Conservation (phyloP, 371 early-diverging fungal genomes). For the Lichtheimia ornata region DNA sequence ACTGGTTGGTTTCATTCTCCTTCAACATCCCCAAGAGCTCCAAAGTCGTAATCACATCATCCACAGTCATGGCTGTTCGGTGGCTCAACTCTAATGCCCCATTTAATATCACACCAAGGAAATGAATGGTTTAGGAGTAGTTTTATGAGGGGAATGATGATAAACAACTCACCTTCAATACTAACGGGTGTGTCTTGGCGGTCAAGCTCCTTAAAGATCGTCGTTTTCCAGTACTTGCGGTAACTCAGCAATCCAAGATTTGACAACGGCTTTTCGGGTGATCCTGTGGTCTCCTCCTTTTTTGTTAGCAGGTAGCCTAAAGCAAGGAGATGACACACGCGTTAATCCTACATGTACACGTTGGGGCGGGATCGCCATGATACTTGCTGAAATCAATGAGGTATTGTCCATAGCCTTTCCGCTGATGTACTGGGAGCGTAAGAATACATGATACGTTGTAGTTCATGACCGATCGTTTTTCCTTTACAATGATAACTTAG, state of each 20-base stretch:
- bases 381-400: slow-evolving; percentile 94
- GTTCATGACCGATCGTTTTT: slow-evolving; percentile 87
- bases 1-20: slow-evolving; percentile 8
- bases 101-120: neutral
- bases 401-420: slow-evolving; percentile 97
- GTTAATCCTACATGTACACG: neutral
- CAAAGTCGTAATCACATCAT: slow-evolving; percentile 75
- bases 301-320: slow-evolving; percentile 86
- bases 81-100: slow-evolving; percentile 49
- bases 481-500: slow-evolving; percentile 50
- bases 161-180: slow-evolving; percentile 38
- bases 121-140: neutral
- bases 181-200: slow-evolving; percentile 41
- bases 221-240: slow-evolving; percentile 79
- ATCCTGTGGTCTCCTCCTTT: slow-evolving; percentile 86
- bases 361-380: slow-evolving; percentile 78
- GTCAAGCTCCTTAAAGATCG: slow-evolving; percentile 67
- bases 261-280: slow-evolving; percentile 98
- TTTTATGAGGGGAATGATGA: slow-evolving; percentile 15
- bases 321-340: neutral
- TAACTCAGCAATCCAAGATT: slow-evolving; percentile 96
- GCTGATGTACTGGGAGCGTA: slow-evolving; percentile 95
- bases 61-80: slow-evolving; percentile 67
- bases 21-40: slow-evolving; percentile 55
- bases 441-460: slow-evolving; percentile 99